Percentiles rank a stretch among this genome's conserved stretches.
These are phyloP conservation scores for Colletotrichum liaoningense DNA, from an alignment of 2,329 filamentous ascomycete genomes.

Conservation along the genomic window DNA sequence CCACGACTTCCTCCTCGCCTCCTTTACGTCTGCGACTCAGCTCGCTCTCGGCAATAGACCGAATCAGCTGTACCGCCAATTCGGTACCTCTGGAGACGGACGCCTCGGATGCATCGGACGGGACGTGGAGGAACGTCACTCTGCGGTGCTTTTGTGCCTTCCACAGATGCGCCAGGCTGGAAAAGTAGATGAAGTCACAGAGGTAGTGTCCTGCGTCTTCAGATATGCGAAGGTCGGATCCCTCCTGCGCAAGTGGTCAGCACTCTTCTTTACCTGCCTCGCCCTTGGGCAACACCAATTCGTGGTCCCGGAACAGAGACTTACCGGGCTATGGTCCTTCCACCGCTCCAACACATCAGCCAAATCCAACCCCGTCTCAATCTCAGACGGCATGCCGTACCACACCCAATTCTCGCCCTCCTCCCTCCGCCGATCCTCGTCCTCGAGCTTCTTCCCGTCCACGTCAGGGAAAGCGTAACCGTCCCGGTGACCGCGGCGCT, in stretches of 20 bases:
- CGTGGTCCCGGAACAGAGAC: conserved; percentile 36
- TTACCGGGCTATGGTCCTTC: conserved; percentile 62
- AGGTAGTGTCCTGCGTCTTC: conserved; percentile 79
- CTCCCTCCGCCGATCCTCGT: conserved; percentile 50
- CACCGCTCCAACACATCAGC: conserved; percentile 68
- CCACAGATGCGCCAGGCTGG: conserved; percentile 69
- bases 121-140: conserved; percentile 80
- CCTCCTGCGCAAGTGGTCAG: conserved; percentile 44
- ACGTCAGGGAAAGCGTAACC: conserved; percentile 79
- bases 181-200: conserved; percentile 84
- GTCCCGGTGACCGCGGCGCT: conserved; percentile 76
- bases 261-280: not conserved
- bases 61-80: conserved; percentile 65
- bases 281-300: not conserved
- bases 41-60: conserved; percentile 67
- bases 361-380: conserved; percentile 68
- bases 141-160: conserved; percentile 58
- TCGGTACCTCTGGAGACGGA: conserved; percentile 61
- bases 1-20: not conserved
- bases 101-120: conserved; percentile 64
- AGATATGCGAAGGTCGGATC: conserved; percentile 67
- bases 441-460: conserved; percentile 69
- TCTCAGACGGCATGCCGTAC: conserved; percentile 64
- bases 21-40: conserved; percentile 36
- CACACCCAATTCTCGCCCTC: conserved; percentile 62